Percentiles rank a stretch among this genome's conserved stretches.
Evolutionary conservation across 345 rosid species (phyloP).

Genomic region (Populus pruinosa): DNA sequence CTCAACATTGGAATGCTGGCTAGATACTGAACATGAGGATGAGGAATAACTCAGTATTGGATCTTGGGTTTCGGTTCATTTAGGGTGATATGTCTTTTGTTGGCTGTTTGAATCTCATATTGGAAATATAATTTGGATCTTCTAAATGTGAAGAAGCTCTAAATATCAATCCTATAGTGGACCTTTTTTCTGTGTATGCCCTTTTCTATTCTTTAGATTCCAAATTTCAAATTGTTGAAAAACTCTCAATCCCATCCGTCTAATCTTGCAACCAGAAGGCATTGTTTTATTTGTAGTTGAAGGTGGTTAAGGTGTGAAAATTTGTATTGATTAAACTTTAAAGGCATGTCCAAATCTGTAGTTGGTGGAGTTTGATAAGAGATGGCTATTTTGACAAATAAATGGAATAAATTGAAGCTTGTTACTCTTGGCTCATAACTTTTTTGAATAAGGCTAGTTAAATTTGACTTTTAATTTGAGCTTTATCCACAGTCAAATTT

Average conservation of each 20-base stretch:
- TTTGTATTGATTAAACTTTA: background rate
- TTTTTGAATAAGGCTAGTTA: background rate
- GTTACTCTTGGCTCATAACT: background rate
- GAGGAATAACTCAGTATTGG: background rate
- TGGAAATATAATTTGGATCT: background rate
- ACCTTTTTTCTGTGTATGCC: background rate
- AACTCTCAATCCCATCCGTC: background rate
- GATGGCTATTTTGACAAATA: background rate
- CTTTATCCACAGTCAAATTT: background rate
- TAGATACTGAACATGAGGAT: background rate
- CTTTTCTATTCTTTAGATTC: background rate
- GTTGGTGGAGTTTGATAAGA: background rate
- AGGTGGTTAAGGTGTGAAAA: background rate
- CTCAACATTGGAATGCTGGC: background rate
- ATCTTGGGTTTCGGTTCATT: background rate
- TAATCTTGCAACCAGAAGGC: background rate
- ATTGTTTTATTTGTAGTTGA: background rate
- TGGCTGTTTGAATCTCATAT: background rate
- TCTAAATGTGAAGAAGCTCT: background rate
- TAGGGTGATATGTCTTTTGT: background rate
- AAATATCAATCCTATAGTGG: background rate
- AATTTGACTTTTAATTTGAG: background rate
- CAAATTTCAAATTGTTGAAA: background rate
- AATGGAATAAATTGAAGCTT: too few relatives aligned
- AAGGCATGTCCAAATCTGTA: background rate